Percentiles rank a stretch among this genome's conserved stretches.
Evolutionary conservation across 768 basidiomycete genomes (phyloP).

Genomic region (Rhizopogon salebrosus): DNA sequence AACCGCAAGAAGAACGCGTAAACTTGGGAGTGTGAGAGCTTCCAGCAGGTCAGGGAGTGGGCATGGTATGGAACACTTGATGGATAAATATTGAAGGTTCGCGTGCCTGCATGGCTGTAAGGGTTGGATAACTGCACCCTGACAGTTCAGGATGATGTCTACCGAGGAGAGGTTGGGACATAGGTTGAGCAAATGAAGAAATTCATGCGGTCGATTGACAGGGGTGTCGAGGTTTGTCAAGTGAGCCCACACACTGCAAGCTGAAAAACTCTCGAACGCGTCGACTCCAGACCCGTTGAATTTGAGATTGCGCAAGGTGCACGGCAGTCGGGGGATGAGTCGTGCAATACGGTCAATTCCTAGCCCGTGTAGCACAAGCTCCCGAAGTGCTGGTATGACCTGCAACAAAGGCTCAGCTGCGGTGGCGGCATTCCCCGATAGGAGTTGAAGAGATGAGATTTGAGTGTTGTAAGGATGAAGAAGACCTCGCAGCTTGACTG

Average conservation of each 20-base stretch:
- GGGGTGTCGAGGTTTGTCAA: constrained; percentile 11
- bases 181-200: constrained; percentile 11
- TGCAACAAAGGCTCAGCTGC: constrained; percentile 12
- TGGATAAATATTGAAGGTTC: constrained; percentile 7
- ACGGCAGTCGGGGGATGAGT: constrained; percentile 3
- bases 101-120: constrained; percentile 7
- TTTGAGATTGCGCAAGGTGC: neutral
- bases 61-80: constrained; percentile 7
- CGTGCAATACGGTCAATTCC: constrained; percentile 4
- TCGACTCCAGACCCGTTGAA: neutral
- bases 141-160: constrained; percentile 1
- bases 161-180: constrained; percentile 16
- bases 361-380: constrained; percentile 3
- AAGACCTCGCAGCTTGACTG: constrained; percentile 10
- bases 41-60: neutral
- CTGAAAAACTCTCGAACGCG: neutral
- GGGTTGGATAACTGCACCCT: neutral
- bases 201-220: neutral
- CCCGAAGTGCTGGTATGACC: constrained; percentile 12
- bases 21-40: neutral
- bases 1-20: neutral
- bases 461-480: constrained; percentile 15
- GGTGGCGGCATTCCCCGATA: constrained; percentile 8
- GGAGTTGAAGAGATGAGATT: constrained; percentile 10
- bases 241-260: constrained; percentile 10